Evolutionary conservation across 169 alveolate species (phyloP).

Genomic region (Plasmodium malariae): DNA sequence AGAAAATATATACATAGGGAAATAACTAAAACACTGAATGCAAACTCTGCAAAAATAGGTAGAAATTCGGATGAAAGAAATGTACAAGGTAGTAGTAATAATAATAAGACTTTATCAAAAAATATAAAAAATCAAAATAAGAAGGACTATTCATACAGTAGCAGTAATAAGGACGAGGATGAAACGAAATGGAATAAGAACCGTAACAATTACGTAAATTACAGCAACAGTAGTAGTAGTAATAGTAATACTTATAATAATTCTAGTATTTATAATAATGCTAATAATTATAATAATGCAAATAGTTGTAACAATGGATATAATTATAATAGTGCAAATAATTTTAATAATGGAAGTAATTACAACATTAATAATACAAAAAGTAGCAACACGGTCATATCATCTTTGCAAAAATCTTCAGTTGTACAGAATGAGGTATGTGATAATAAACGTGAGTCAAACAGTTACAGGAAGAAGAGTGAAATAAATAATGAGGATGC

Average conservation of each 20-base stretch:
- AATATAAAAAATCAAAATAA: slow-evolving; percentile 11
- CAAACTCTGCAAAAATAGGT: slow-evolving; percentile 36
- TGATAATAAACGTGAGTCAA: background rate
- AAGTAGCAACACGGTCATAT: background rate
- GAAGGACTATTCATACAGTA: slow-evolving; percentile 19
- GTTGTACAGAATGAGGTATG: slow-evolving; percentile 13
- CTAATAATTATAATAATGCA: background rate
- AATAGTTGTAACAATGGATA: background rate
- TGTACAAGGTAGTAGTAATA: background rate
- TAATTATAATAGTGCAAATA: too few species aligned
- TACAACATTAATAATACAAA: background rate
- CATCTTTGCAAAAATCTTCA: background rate
- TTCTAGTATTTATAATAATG: background rate
- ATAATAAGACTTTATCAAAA: slow-evolving; percentile 1
- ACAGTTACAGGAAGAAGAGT: background rate
- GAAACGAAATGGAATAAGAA: slow-evolving; percentile 5
- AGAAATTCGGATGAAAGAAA: slow-evolving; percentile 16
- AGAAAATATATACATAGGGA: slow-evolving; percentile 73
- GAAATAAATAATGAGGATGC: slow-evolving; percentile 27
- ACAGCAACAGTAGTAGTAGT: background rate
- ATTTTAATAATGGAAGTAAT: background rate
- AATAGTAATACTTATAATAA: background rate
- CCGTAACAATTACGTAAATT: slow-evolving; percentile 1
- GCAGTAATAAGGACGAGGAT: background rate
- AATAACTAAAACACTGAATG: slow-evolving; percentile 69